These are phyloP conservation scores for Penicillium occitanis DNA, from an alignment of 2,329 filamentous ascomycete species.

Conservation along the genomic window DNA sequence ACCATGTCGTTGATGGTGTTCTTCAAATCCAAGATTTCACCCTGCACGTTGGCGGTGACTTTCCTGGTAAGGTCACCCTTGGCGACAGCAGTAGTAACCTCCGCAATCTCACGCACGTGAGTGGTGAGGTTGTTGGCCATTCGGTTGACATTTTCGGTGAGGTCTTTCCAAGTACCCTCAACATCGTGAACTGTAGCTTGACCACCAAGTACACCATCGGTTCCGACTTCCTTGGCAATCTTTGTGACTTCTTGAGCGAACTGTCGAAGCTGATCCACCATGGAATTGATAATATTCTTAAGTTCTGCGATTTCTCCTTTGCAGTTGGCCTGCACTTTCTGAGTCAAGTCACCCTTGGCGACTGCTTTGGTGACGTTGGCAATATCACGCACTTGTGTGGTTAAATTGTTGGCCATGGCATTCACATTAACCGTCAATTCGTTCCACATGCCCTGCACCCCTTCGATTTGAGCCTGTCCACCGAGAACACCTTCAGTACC, in stretches of 20 bases:
- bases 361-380: slow-evolving; percentile 71
- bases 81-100: slow-evolving; percentile 89
- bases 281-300: slow-evolving; percentile 95
- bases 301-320: slow-evolving; percentile 87
- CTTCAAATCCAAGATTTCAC: slow-evolving; percentile 89
- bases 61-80: slow-evolving; percentile 89
- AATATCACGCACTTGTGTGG: slow-evolving; percentile 89
- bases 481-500: slow-evolving; percentile 77
- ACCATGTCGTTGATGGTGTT: slow-evolving; percentile 73
- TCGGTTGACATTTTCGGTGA: slow-evolving; percentile 89
- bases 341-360: slow-evolving; percentile 79
- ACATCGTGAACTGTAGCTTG: slow-evolving; percentile 93
- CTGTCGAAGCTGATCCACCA: slow-evolving; percentile 93
- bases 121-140: slow-evolving; percentile 97
- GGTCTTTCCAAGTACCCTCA: slow-evolving; percentile 89
- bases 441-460: slow-evolving; percentile 81
- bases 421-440: slow-evolving; percentile 79
- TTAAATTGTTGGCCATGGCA: slow-evolving; percentile 80
- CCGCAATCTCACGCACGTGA: slow-evolving; percentile 92
- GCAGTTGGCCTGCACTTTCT: slow-evolving; percentile 88
- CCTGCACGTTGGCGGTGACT: slow-evolving; percentile 84
- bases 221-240: slow-evolving; percentile 89
- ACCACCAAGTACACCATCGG: slow-evolving; percentile 84
- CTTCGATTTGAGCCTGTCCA: slow-evolving; percentile 75
- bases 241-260: slow-evolving; percentile 94